A percentile compares a stretch with the other conserved stretches of the same genome.
Evolutionary conservation across 805 yeast genomes (phyloP).

Genomic region (Pichia kluyveri): DNA sequence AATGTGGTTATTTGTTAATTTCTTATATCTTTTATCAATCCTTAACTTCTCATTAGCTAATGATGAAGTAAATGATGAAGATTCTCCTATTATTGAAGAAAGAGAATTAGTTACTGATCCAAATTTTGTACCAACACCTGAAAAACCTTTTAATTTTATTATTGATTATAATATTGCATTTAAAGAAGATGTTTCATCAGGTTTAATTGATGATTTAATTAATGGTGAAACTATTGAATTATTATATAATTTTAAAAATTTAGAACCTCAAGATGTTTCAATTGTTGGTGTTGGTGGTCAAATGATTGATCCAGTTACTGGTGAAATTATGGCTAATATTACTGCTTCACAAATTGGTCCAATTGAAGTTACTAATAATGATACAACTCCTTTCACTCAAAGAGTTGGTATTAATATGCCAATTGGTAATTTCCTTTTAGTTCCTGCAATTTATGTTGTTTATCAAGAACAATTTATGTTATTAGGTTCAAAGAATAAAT

Average conservation of each 20-base stretch:
- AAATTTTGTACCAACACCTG: constrained; percentile 25
- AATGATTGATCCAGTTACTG: constrained; percentile 45
- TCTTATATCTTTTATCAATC: too few species aligned
- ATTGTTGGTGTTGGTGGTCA: constrained; percentile 65
- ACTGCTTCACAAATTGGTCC: constrained; percentile 62
- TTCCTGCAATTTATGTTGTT: constrained; percentile 50
- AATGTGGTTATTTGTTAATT: too few species aligned
- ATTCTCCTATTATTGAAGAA: background rate
- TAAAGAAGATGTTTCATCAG: constrained; percentile 31
- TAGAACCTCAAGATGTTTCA: constrained; percentile 40
- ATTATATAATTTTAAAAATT: constrained; percentile 42
- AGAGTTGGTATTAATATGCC: constrained; percentile 47
- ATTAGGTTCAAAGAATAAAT: constrained; percentile 49
- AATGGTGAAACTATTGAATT: constrained; percentile 48
- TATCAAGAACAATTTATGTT: constrained; percentile 41
- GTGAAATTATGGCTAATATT: constrained; percentile 47
- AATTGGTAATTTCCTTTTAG: constrained; percentile 48
- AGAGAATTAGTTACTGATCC: constrained; percentile 14
- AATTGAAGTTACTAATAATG: constrained; percentile 40
- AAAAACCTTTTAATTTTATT: constrained; percentile 35
- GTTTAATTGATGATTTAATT: constrained; percentile 33
- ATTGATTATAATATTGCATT: constrained; percentile 37
- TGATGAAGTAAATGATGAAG: constrained; percentile 11
- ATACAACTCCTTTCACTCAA: constrained; percentile 44
- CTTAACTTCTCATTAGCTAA: background rate